Percentiles rank a stretch among this genome's conserved stretches.
These are phyloP conservation scores for Senna tora DNA, from an alignment of 306 rosid genomes.

Conservation along the genomic window DNA sequence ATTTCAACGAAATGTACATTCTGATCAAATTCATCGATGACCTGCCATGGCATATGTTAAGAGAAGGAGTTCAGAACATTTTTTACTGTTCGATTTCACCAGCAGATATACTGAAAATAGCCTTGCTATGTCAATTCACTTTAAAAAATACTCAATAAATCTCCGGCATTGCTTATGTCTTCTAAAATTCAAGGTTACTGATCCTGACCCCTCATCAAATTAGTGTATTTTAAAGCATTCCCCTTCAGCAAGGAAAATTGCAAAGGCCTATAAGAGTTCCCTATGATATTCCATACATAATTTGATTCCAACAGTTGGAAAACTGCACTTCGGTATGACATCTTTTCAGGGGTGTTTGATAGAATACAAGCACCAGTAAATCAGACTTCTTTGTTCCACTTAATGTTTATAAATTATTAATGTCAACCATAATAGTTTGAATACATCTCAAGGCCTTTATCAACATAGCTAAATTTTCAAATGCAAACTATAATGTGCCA, in stretches of 20 bases:
- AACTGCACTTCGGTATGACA: not conserved
- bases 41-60: constrained; percentile 53
- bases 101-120: not conserved
- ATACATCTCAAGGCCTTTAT: not conserved
- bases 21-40: constrained; percentile 84
- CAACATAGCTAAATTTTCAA: not conserved
- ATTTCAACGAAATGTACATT: constrained; percentile 93
- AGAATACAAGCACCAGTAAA: not conserved
- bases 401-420: not conserved
- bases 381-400: not conserved
- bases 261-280: not conserved
- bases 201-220: not conserved
- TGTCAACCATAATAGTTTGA: not conserved
- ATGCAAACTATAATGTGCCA: not conserved
- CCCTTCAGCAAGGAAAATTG: not conserved
- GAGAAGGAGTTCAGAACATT: constrained; percentile 8
- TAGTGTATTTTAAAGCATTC: not conserved
- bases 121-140: not conserved
- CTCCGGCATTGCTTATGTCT: not conserved
- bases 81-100: constrained; percentile 5
- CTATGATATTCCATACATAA: not conserved
- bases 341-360: not conserved
- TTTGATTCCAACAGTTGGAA: not conserved
- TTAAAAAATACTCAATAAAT: not conserved
- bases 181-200: not conserved